A percentile compares a stretch with the other conserved stretches of the same genome.
phyloP scores from a whole-genome alignment of 2,329 filamentous ascomycete genomes.

The Neocatenulostroma microsporum region DNA sequence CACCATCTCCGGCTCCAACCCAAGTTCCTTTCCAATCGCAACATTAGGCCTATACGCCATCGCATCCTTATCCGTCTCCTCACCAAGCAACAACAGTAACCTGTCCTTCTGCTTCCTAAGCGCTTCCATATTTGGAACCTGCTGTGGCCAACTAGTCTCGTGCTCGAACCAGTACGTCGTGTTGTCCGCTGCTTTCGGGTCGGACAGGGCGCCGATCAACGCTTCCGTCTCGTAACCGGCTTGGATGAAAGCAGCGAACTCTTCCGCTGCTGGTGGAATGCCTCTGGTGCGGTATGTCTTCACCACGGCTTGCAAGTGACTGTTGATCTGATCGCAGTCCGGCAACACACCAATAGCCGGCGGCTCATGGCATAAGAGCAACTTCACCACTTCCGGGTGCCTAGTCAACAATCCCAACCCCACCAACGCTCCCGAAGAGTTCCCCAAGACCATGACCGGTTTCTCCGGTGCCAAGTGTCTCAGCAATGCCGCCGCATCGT shows the following conservation, averaged over 20 bases:
- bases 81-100: slow-evolving; percentile 7
- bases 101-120: slow-evolving; percentile 1
- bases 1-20: slow-evolving; percentile 3
- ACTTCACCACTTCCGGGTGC: slow-evolving; percentile 10
- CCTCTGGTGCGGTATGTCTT: slow-evolving; percentile 11
- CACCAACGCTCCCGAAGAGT: slow-evolving; percentile 13
- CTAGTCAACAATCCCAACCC: slow-evolving; percentile 8
- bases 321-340: slow-evolving; percentile 9
- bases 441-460: slow-evolving; percentile 13
- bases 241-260: slow-evolving; percentile 11
- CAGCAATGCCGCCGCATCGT: slow-evolving; percentile 22
- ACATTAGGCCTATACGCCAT: slow-evolving; percentile 9
- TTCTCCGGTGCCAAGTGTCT: slow-evolving; percentile 11
- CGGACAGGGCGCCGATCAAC: background rate
- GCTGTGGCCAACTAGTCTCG: background rate
- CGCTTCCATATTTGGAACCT: background rate
- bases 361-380: slow-evolving; percentile 13
- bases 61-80: slow-evolving; percentile 6
- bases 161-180: slow-evolving; percentile 3
- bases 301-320: slow-evolving; percentile 5
- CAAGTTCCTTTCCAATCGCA: slow-evolving; percentile 4
- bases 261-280: slow-evolving; percentile 5
- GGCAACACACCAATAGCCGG: slow-evolving; percentile 9
- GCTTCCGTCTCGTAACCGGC: slow-evolving; percentile 2
- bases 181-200: slow-evolving; percentile 1